Evolutionary conservation across 306 rosid species (phyloP).

Genomic region (Acacia crassicarpa): DNA sequence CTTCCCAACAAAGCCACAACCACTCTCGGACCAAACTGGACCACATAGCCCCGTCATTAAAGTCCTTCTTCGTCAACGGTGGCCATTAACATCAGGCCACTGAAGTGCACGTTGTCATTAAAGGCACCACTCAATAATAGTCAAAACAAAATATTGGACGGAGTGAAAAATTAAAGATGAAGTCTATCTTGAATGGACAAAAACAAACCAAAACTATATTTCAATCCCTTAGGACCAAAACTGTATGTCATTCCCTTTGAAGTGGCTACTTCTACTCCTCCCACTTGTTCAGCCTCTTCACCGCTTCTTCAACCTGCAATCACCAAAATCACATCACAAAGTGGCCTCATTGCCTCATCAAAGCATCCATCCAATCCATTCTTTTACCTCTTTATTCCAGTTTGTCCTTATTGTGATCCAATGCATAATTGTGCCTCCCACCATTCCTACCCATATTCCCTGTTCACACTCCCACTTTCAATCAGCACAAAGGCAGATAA

Average conservation of each 20-base stretch:
- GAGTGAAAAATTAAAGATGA: neutral
- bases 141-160: neutral
- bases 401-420: slow-evolving; percentile 65
- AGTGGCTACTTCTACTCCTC: slow-evolving; percentile 33
- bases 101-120: too few species aligned
- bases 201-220: too few species aligned
- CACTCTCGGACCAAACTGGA: too few species aligned
- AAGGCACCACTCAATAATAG: neutral
- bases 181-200: neutral
- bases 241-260: slow-evolving; percentile 17
- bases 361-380: neutral
- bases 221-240: slow-evolving; percentile 18
- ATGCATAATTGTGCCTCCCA: slow-evolving; percentile 62
- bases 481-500: neutral
- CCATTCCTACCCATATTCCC: slow-evolving; percentile 85
- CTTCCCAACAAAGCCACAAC: too few species aligned
- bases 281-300: slow-evolving; percentile 63
- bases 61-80: too few species aligned
- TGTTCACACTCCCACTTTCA: slow-evolving; percentile 11
- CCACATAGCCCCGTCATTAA: too few species aligned
- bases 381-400: slow-evolving; percentile 68
- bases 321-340: neutral
- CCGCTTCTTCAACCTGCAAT: slow-evolving; percentile 67
- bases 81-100: too few species aligned
- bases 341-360: neutral